phyloP scores from a whole-genome alignment of 164 flowering plant genomes.

The Platanus orientalis region DNA sequence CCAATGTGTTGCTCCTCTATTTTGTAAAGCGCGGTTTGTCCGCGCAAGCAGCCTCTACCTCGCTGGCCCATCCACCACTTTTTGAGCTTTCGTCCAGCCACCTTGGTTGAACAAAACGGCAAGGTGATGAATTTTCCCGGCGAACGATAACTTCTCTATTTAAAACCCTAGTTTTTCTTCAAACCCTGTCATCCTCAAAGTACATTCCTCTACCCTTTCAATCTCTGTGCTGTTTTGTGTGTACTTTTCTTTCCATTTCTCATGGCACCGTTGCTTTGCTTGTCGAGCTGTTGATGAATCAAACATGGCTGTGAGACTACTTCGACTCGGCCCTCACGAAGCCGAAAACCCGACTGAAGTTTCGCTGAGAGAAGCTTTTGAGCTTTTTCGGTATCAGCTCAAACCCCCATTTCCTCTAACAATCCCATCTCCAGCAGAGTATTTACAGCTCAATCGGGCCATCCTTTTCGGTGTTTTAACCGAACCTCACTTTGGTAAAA shows the following conservation, averaged over 20 bases:
- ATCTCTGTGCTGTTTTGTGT: not conserved
- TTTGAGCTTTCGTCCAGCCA: too few species aligned
- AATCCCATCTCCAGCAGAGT: slow-evolving; percentile 44
- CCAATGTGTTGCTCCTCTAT: too few species aligned
- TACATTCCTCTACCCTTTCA: not conserved
- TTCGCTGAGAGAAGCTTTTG: slow-evolving; percentile 39
- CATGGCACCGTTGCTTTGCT: not conserved
- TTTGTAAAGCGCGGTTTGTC: too few species aligned
- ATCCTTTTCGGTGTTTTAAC: slow-evolving; percentile 56
- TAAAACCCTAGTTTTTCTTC: not conserved
- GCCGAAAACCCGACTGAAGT: slow-evolving; percentile 36
- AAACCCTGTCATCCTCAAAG: not conserved
- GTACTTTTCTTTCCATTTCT: not conserved
- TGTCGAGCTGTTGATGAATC: not conserved
- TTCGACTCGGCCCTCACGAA: slow-evolving; percentile 31
- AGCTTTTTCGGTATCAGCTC: slow-evolving; percentile 27
- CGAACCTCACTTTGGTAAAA: slow-evolving; percentile 42
- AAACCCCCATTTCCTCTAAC: slow-evolving; percentile 46
- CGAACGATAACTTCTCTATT: not conserved
- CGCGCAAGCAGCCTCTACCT: too few species aligned
- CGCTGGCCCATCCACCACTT: too few species aligned
- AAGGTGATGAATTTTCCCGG: too few species aligned
- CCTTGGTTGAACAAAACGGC: too few species aligned
- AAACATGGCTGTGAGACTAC: slow-evolving; percentile 34
- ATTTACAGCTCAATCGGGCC: slow-evolving; percentile 51